Evolutionary conservation across 176 grass and related monocot species (phyloP).

Genomic region (Otatea glauca): DNA sequence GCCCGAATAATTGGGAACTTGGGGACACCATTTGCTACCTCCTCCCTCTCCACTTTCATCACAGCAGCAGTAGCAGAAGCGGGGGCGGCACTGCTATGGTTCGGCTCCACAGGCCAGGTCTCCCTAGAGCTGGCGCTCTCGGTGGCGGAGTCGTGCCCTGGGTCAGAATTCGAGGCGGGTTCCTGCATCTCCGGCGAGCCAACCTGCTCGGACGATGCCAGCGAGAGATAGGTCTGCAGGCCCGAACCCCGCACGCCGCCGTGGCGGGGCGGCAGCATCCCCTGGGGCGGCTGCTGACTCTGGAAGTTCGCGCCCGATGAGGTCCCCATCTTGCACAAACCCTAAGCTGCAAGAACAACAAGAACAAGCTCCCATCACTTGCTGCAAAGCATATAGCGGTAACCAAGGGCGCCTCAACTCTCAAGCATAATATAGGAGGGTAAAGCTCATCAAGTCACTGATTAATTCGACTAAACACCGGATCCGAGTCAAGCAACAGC

Average conservation of each 20-base stretch:
- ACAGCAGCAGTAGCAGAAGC: conserved; percentile 18
- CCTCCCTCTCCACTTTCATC: conserved; percentile 62
- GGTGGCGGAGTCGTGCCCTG: conserved; percentile 78
- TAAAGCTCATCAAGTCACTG: background rate
- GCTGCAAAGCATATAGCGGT: background rate
- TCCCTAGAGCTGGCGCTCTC: conserved; percentile 94
- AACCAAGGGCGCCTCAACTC: background rate
- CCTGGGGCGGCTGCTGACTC: conserved; percentile 57
- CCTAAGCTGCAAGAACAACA: conserved; percentile 19
- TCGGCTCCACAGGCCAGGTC: conserved; percentile 77
- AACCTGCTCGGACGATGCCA: conserved; percentile 78
- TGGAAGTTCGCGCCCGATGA: conserved; percentile 81
- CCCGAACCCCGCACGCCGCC: conserved; percentile 46
- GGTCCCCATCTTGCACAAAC: conserved; percentile 63
- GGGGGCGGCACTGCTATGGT: conserved; percentile 47
- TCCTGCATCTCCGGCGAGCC: conserved; percentile 88
- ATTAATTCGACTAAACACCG: background rate
- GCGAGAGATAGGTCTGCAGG: conserved; percentile 78
- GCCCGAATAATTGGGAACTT: conserved; percentile 66
- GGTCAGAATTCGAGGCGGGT: conserved; percentile 78
- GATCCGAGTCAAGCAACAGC: background rate
- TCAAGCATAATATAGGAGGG: background rate
- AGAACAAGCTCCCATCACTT: conserved; percentile 14
- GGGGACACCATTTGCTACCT: conserved; percentile 60
- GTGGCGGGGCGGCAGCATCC: conserved; percentile 59